Conservation (phyloP, 73 alveolate species). For the Paramecium sexaurelia region DNA sequence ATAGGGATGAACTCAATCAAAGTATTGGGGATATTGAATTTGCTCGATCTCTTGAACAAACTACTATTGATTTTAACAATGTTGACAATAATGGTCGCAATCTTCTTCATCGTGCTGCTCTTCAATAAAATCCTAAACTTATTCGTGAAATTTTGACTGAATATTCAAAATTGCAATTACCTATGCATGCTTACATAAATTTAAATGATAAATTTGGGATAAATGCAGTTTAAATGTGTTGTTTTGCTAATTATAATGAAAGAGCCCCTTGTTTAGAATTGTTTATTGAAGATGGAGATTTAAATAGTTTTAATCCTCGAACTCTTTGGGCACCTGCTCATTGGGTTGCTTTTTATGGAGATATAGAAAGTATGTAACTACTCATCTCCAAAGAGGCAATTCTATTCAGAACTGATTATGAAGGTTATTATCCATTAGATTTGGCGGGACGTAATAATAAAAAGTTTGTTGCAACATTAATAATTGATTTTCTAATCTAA, state of each 20-base stretch:
- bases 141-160: slow-evolving; percentile 44
- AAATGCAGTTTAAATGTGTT: background rate
- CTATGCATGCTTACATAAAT: slow-evolving; percentile 8
- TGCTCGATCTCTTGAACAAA: slow-evolving; percentile 84
- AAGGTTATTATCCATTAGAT: slow-evolving; percentile 65
- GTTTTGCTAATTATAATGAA: slow-evolving; percentile 13
- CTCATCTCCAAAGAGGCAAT: background rate
- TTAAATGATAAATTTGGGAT: slow-evolving; percentile 2
- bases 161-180: background rate
- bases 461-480: background rate
- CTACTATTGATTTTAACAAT: slow-evolving; percentile 79
- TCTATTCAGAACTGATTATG: slow-evolving; percentile 39
- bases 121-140: slow-evolving; percentile 77
- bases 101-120: slow-evolving; percentile 78
- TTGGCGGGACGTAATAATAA: slow-evolving; percentile 56
- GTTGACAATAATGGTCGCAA: slow-evolving; percentile 75
- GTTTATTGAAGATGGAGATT: slow-evolving; percentile 15
- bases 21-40: slow-evolving; percentile 80
- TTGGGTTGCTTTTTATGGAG: slow-evolving; percentile 61
- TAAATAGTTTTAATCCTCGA: background rate
- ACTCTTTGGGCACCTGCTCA: slow-evolving; percentile 23
- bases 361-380: background rate
- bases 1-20: slow-evolving; percentile 9
- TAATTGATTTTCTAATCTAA: background rate
- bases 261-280: background rate